Percentiles rank a stretch among this genome's conserved stretches.
These are phyloP conservation scores for Grammothele lineata DNA, from an alignment of 768 basidiomycete genomes.

Conservation along the genomic window DNA sequence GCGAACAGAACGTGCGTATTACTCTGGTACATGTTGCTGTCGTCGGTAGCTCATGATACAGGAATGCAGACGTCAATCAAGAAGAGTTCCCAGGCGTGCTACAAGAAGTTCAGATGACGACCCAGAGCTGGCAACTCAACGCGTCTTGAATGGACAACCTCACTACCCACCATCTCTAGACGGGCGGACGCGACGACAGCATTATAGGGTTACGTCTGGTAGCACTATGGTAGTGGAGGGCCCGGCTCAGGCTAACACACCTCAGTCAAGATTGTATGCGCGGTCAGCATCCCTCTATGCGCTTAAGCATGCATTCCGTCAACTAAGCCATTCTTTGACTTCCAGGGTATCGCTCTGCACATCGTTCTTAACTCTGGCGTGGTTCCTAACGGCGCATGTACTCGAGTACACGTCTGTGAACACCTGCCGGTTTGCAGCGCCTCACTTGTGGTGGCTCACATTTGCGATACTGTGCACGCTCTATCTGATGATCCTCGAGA, in stretches of 20 bases:
- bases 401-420: constrained; percentile 73
- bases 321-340: background rate
- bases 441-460: constrained; percentile 84
- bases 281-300: constrained; percentile 24
- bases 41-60: too few species aligned
- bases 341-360: constrained; percentile 57
- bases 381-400: constrained; percentile 82
- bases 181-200: too few species aligned
- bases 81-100: too few species aligned
- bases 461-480: constrained; percentile 78
- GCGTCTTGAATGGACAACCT: constrained; percentile 21
- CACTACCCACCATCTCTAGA: constrained; percentile 7
- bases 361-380: constrained; percentile 69
- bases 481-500: constrained; percentile 70
- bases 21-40: too few species aligned
- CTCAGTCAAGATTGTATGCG: constrained; percentile 25
- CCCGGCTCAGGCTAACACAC: constrained; percentile 5
- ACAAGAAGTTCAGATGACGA: too few species aligned
- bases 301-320: too few species aligned
- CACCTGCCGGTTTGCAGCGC: constrained; percentile 68
- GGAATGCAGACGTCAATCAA: too few species aligned
- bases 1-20: constrained; percentile 16
- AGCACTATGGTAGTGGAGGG: too few species aligned
- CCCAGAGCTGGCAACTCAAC: constrained; percentile 21
- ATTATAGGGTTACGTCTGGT: too few species aligned